Evolutionary conservation across 371 early-diverging fungal species (phyloP).

Genomic region (Mortierella sp.): DNA sequence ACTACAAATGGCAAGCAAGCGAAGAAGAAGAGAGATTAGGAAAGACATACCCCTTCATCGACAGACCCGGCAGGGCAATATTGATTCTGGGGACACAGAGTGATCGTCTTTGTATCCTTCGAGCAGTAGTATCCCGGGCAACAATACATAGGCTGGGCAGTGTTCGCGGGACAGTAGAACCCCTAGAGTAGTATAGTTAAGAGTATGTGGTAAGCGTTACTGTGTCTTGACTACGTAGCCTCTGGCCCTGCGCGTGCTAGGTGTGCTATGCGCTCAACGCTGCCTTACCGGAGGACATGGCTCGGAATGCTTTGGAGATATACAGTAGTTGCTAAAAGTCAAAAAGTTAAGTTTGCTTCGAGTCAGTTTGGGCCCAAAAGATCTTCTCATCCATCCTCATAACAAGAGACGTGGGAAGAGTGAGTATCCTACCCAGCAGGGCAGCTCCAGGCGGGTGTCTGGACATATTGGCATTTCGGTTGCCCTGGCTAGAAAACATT

Average conservation of each 20-base stretch:
- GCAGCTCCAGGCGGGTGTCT: slow-evolving; percentile 49
- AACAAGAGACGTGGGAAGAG: background rate
- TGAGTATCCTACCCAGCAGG: slow-evolving; percentile 36
- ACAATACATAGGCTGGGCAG: slow-evolving; percentile 61
- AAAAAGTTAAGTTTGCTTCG: background rate
- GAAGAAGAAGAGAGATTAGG: background rate
- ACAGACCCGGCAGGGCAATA: slow-evolving; percentile 52
- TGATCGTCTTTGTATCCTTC: slow-evolving; percentile 39
- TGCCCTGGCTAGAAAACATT: slow-evolving; percentile 28
- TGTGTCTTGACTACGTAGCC: background rate
- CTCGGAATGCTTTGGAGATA: slow-evolving; percentile 41
- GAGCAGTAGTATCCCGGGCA: slow-evolving; percentile 61
- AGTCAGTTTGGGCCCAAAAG: background rate
- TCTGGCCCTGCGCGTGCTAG: background rate
- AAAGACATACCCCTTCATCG: slow-evolving; percentile 32
- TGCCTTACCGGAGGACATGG: slow-evolving; percentile 29
- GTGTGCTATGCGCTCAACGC: background rate
- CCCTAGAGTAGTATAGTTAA: slow-evolving; percentile 45
- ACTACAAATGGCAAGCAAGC: background rate
- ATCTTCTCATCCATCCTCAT: background rate
- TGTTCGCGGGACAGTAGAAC: slow-evolving; percentile 58
- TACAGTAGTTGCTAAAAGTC: slow-evolving; percentile 25
- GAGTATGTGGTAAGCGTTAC: background rate
- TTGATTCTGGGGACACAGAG: slow-evolving; percentile 53
- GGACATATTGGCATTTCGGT: slow-evolving; percentile 44